Conservation (phyloP, 495 filamentous ascomycete genomes). For the Neurospora africana region DNA sequence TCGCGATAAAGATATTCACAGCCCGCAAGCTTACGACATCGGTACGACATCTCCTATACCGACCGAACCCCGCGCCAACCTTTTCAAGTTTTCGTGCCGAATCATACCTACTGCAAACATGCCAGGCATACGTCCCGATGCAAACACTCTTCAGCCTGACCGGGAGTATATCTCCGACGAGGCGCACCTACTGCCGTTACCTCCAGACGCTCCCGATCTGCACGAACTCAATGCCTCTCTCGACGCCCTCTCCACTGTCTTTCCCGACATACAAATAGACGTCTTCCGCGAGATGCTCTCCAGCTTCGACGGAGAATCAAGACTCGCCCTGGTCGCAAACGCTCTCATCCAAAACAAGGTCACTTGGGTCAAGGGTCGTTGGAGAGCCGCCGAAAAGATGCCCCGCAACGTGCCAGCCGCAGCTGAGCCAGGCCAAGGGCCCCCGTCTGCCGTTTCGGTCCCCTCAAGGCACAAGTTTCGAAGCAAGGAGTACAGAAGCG, state of each 20-base stretch:
- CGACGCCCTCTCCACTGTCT: constrained; percentile 59
- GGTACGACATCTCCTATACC: not conserved
- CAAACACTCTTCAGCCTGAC: not conserved
- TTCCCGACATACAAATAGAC: constrained; percentile 78
- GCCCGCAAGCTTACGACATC: not conserved
- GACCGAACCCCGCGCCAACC: not conserved
- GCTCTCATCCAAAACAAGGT: constrained; percentile 68
- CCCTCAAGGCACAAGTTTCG: constrained; percentile 66
- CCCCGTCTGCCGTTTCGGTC: constrained; percentile 25
- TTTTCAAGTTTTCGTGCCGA: not conserved
- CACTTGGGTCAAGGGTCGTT: constrained; percentile 64
- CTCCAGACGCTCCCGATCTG: constrained; percentile 45
- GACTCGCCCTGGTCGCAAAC: constrained; percentile 77
- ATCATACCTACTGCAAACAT: not conserved
- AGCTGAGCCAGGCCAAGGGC: constrained; percentile 8
- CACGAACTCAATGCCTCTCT: constrained; percentile 67
- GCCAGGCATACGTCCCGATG: not conserved
- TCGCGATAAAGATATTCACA: not conserved
- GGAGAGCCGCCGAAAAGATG: constrained; percentile 39
- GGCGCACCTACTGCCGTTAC: constrained; percentile 28
- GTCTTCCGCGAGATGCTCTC: constrained; percentile 87
- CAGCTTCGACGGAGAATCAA: constrained; percentile 70
- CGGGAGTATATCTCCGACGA: constrained; percentile 37
- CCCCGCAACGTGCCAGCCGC: constrained; percentile 2
- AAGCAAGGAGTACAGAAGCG: constrained; percentile 57